Conservation (phyloP, 208 protist species). For the Tritrichomonas musculus region DNA sequence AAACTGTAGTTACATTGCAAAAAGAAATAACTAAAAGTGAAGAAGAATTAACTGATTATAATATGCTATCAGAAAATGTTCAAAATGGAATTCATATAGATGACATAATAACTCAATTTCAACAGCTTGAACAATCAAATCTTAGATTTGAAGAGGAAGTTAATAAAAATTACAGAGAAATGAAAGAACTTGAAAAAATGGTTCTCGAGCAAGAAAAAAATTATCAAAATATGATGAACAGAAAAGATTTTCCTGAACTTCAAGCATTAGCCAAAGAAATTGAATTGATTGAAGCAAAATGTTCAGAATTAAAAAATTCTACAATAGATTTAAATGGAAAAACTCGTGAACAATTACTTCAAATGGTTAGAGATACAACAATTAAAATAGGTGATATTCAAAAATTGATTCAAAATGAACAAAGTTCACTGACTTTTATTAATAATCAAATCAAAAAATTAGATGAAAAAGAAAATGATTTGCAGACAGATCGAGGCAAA, state of each 20-base stretch:
- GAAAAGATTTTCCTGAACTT: neutral
- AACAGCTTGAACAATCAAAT: neutral
- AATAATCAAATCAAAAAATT: neutral
- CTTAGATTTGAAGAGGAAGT: neutral
- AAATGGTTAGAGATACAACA: constrained; percentile 2
- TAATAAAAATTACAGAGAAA: neutral
- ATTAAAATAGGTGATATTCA: neutral
- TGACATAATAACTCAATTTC: neutral
- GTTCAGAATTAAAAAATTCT: neutral
- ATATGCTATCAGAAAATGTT: neutral
- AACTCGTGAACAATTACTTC: neutral
- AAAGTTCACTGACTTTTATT: neutral
- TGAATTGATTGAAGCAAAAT: neutral
- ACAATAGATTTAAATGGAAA: neutral
- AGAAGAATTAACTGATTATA: constrained; percentile 8
- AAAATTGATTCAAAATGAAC: constrained; percentile 1
- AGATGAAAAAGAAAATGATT: neutral
- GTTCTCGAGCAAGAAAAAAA: neutral
- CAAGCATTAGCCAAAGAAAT: neutral
- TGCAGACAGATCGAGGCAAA: neutral
- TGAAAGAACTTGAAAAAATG: neutral
- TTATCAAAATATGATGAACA: neutral
- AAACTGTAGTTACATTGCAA: neutral
- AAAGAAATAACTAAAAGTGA: neutral
- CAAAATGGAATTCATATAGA: neutral